These are phyloP conservation scores for Pseudisothecium myosuroides DNA, from an alignment of 225 moss, liverwort and hornwort species.

Conservation along the genomic window DNA sequence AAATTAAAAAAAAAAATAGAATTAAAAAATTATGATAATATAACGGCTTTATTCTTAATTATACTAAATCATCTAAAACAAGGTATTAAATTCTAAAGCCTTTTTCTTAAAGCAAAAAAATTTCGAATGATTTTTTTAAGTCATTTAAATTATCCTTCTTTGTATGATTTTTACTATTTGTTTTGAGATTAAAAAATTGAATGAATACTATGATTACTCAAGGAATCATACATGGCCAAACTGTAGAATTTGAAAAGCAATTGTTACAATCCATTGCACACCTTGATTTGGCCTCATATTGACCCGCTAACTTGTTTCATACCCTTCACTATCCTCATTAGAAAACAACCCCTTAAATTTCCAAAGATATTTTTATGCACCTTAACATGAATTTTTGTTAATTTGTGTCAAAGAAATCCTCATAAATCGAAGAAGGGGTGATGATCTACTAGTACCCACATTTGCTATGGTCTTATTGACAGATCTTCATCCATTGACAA, in stretches of 20 bases:
- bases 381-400: neutral
- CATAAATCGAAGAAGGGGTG: no score
- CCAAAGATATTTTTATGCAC: neutral
- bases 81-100: neutral
- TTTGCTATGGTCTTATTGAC: neutral
- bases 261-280: neutral
- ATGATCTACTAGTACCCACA: neutral
- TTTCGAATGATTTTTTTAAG: neutral
- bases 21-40: neutral
- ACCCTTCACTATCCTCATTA: fast-evolving
- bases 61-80: neutral
- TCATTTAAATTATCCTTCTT: neutral
- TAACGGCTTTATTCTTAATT: neutral
- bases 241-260: neutral
- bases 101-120: neutral
- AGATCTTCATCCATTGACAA: neutral
- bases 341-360: neutral
- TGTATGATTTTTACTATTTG: neutral
- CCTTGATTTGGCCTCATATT: fast-evolving
- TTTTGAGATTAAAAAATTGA: neutral
- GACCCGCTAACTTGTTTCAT: fast-evolving
- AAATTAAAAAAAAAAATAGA: neutral
- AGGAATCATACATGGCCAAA: neutral
- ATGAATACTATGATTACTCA: neutral
- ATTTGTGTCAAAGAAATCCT: neutral